Base-by-base conservation (phyloP, 805 yeast species). In the Barnettozyma botsteinii region DNA sequence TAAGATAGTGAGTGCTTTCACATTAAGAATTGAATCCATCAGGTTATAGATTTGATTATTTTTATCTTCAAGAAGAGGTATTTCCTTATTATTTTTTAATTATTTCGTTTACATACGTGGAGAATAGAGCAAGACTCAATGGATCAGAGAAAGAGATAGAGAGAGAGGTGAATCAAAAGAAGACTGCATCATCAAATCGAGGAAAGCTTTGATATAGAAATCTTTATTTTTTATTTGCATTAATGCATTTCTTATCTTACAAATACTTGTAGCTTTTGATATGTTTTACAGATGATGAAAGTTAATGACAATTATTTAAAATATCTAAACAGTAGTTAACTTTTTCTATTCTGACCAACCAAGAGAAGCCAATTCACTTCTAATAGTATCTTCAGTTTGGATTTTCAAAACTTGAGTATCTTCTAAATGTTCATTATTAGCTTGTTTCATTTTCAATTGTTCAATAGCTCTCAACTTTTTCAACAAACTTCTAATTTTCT, bases 391-490 rank as follows among this genome's bases (percentile, higher is more conserved):
- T 66, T 93, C 99, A 36, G 95, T 87, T 46, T 78, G 73, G 50
- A 93, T 91, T 65, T 93, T 93, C 59, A 85, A 71, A 31, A 86
- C 67, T 68, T 93, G 99, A 24, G 98, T 93, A 54, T 82, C 95
- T 65, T 93, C 98, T 51, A 93, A 73, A 46, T 79, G 71, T 48
- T 88, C 96, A 36, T 91, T 95, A 41, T 67, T 70, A 8, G 82
- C 84, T 65, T 85, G 88, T 60, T 91, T 85, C 70, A 76, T 75
- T 64, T 89, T 89, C 55, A 93, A 73, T 39, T 79, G 79, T 62
- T 89, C 95, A 52, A 93, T 93, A n/a, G 98, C 97, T 57, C 98
- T 76, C 48, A 91, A 73, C 65, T 93, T 93, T 69, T 93, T 93
- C 63, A 89, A 73, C 60, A 93, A 72, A 24, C 93, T 79, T 60